Evolutionary conservation across 2,329 filamentous ascomycete genomes (phyloP).

Genomic region (Leptographium wingfieldii): DNA sequence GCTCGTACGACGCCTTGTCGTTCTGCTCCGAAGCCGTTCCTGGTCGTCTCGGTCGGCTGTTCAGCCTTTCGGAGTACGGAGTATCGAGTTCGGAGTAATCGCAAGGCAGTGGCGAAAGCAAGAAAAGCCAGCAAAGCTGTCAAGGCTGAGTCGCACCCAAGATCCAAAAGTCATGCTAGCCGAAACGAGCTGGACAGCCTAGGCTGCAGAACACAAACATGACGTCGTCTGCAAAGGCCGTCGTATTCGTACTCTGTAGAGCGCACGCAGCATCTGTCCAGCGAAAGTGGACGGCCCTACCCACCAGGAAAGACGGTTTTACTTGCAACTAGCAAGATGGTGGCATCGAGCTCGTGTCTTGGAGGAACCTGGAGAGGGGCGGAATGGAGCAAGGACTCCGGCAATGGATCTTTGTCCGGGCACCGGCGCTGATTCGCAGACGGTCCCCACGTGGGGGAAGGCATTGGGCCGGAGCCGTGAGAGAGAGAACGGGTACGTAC

Average conservation of each 20-base stretch:
- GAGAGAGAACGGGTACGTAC: too few relatives aligned
- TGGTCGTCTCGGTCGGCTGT: not conserved
- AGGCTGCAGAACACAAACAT: too few relatives aligned
- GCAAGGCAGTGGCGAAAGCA: not conserved
- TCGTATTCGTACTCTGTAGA: too few relatives aligned
- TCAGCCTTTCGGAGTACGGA: not conserved
- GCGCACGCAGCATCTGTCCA: too few relatives aligned
- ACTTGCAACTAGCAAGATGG: not conserved
- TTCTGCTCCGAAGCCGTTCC: not conserved
- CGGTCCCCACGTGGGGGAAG: not conserved
- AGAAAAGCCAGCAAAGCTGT: too few relatives aligned
- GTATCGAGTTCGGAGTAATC: not conserved
- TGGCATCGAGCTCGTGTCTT: not conserved
- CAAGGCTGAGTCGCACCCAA: too few relatives aligned
- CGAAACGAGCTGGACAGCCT: too few relatives aligned
- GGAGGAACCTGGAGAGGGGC: not conserved
- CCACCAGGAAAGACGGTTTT: too few relatives aligned
- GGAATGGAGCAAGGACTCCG: not conserved
- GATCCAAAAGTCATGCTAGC: too few relatives aligned
- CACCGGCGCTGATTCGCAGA: not conserved
- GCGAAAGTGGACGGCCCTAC: too few relatives aligned
- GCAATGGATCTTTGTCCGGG: not conserved
- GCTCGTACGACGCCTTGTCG: not conserved
- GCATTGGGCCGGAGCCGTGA: not conserved
- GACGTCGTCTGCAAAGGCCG: too few relatives aligned